phyloP scores from a whole-genome alignment of 1,139 yeast genomes.

The Sporopachydermia cereana region DNA sequence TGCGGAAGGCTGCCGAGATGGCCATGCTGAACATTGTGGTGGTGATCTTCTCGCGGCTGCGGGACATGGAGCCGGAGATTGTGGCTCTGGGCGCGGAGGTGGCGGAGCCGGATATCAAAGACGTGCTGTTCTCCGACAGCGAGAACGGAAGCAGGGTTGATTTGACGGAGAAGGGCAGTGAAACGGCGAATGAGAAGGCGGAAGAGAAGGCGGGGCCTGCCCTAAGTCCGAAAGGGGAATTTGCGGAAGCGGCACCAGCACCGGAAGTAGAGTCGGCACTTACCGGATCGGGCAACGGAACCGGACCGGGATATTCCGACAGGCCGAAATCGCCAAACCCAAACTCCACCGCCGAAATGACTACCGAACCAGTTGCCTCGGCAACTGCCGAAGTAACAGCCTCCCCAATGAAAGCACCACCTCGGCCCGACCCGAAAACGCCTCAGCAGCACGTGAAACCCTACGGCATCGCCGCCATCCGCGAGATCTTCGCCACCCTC shows the following conservation, averaged over 20 bases:
- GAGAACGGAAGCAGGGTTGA: constrained; percentile 8
- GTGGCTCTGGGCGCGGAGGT: constrained; percentile 5
- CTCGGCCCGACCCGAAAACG: constrained; percentile 3
- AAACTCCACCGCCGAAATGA: not conserved
- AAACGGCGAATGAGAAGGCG: constrained; percentile 7
- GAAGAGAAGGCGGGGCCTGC: constrained; percentile 5
- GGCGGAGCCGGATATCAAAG: constrained; percentile 6
- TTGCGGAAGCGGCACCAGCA: constrained; percentile 8
- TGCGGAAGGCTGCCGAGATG: constrained; percentile 83
- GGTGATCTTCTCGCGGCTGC: constrained; percentile 52
- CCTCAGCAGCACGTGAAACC: constrained; percentile 22
- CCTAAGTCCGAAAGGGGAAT: not conserved
- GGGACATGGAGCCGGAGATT: constrained; percentile 41
- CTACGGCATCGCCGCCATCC: constrained; percentile 56
- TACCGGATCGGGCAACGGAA: too few relatives aligned
- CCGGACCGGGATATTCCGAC: not conserved
- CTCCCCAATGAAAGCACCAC: too few relatives aligned
- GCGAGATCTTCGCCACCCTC: constrained; percentile 60
- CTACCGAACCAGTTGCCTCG: constrained; percentile 5
- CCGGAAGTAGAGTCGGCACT: too few relatives aligned
- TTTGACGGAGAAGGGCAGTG: constrained; percentile 6
- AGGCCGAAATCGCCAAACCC: not conserved
- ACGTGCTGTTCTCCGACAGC: not conserved
- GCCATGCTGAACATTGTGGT: constrained; percentile 64
- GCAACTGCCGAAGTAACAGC: not conserved